A percentile compares a stretch with the other conserved stretches of the same genome.
These are phyloP conservation scores for Breviolum minutum DNA, from an alignment of 73 alveolate species.

Conservation along the genomic window DNA sequence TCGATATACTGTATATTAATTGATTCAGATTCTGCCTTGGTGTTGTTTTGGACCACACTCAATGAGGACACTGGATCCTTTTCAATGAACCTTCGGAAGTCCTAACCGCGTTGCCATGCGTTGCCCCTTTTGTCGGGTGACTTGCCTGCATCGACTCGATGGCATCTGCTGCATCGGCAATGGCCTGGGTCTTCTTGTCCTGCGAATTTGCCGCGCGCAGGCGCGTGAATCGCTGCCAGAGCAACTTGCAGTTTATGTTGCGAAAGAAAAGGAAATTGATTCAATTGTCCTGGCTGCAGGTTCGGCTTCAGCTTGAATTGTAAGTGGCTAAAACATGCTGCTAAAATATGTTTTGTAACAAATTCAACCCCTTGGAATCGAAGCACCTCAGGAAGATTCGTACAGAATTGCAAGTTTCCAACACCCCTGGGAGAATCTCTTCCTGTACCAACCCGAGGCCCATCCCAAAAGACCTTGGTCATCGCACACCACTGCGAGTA, in stretches of 20 bases:
- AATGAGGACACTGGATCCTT: no score
- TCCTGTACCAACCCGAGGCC: no score
- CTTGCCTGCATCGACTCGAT: conserved; percentile 66
- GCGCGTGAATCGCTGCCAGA: no score
- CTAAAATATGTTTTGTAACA: no score
- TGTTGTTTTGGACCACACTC: no score
- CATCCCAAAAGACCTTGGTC: conserved; percentile 34
- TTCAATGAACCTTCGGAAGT: background rate
- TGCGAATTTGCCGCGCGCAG: background rate
- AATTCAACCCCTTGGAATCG: no score
- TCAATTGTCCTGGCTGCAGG: background rate
- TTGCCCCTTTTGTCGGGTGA: background rate
- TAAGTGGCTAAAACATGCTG: no score
- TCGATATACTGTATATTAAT: no score
- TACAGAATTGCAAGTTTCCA: no score
- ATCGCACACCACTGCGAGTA: conserved; percentile 77
- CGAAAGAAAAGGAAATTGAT: background rate
- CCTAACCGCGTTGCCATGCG: background rate
- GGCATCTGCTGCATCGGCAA: conserved; percentile 70
- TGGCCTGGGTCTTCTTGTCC: conserved; percentile 71
- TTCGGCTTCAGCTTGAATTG: background rate
- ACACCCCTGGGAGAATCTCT: no score
- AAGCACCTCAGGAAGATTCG: no score
- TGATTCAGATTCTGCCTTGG: no score
- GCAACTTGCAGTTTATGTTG: background rate